Evolutionary conservation across 2,329 filamentous ascomycete species (phyloP).

Genomic region (Teratosphaeria destructans): DNA sequence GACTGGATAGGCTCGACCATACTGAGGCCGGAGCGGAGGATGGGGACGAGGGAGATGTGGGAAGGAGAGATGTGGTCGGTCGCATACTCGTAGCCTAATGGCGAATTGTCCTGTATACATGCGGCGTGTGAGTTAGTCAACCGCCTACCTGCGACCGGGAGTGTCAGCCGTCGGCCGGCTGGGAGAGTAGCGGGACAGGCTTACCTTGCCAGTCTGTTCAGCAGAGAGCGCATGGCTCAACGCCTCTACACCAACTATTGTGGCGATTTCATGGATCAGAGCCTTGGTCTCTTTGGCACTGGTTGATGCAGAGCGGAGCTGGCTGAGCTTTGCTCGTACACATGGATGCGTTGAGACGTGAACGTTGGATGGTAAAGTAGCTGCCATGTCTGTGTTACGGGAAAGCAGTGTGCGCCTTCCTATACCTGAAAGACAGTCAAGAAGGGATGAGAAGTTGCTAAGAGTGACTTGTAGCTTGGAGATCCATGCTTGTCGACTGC

Average conservation of each 20-base stretch:
- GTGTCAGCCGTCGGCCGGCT: constrained; percentile 16
- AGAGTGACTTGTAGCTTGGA: not conserved
- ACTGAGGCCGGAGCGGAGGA: constrained; percentile 80
- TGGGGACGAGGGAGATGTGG: constrained; percentile 73
- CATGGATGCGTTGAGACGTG: constrained; percentile 82
- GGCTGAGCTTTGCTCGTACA: constrained; percentile 76
- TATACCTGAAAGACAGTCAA: too few species aligned
- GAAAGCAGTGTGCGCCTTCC: not conserved
- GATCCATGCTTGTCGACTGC: not conserved
- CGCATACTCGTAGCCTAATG: constrained; percentile 66
- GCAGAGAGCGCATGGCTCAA: constrained; percentile 53
- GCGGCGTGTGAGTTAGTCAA: constrained; percentile 6
- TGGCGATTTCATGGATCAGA: constrained; percentile 75
- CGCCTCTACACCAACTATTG: constrained; percentile 75
- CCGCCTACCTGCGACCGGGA: not conserved
- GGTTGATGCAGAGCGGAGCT: constrained; percentile 65
- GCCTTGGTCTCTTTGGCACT: constrained; percentile 66
- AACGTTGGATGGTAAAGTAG: constrained; percentile 32
- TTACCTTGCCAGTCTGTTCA: constrained; percentile 53
- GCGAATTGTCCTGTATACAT: constrained; percentile 56
- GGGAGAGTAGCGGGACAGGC: constrained; percentile 17
- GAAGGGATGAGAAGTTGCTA: not conserved
- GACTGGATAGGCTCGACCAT: constrained; percentile 84
- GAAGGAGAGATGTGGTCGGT: constrained; percentile 53
- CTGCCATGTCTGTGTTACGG: not conserved